Conservation (phyloP, 139 green algal species). For the Micractinium conductrix region DNA sequence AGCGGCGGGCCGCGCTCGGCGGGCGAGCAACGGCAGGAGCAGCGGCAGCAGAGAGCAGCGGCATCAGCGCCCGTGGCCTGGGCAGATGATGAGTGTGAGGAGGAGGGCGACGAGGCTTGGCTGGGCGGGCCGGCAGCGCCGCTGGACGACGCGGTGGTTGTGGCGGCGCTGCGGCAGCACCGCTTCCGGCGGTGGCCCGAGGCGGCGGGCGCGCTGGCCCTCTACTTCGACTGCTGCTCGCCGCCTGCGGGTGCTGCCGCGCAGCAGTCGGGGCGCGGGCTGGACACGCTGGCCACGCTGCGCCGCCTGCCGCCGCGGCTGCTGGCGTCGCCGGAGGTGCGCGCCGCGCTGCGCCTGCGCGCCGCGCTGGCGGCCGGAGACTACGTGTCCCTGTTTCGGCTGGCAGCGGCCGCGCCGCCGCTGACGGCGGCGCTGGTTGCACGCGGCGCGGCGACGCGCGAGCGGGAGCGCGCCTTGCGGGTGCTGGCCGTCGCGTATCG, state of each 20-base stretch:
- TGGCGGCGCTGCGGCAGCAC: not conserved
- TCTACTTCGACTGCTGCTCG: not conserved
- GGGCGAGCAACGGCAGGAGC: not conserved
- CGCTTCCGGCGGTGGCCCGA: conserved; percentile 30
- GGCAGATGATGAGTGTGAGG: not conserved
- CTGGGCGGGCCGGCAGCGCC: not conserved
- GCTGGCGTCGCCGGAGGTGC: conserved; percentile 17
- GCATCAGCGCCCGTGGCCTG: not conserved
- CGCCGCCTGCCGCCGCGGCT: conserved; percentile 20
- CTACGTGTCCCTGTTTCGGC: conserved; percentile 4
- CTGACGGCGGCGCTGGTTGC: not conserved
- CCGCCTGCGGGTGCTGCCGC: not conserved
- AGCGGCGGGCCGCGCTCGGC: too few species aligned
- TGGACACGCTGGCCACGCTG: conserved; percentile 39
- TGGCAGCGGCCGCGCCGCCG: not conserved
- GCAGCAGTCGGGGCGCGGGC: not conserved
- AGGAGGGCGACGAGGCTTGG: not conserved
- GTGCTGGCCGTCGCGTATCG: conserved; percentile 14
- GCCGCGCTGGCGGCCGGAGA: not conserved
- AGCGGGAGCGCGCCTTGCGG: not conserved
- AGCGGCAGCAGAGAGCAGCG: not conserved
- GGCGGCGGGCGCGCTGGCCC: not conserved
- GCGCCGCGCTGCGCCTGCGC: conserved; percentile 9
- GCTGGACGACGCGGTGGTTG: not conserved
- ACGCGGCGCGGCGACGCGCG: not conserved